Base-by-base conservation (phyloP, 1,284 basidiomycete species). In the Sporisorium scitamineum region DNA sequence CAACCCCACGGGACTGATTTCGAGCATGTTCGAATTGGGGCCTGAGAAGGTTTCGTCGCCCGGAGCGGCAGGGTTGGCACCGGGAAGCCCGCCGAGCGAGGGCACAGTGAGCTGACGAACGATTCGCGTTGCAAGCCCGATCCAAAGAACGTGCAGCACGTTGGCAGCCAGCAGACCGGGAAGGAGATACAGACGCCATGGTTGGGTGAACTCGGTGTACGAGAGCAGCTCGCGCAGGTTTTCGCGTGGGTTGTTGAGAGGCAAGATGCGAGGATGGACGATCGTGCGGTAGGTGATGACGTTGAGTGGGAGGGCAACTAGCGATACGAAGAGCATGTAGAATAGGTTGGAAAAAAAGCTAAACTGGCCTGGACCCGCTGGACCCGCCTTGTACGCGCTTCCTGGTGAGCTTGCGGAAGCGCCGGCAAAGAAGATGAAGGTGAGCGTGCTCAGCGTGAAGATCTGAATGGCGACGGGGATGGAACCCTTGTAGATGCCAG, bases 401-500 rank as follows among this genome's bases (percentile, higher is more conserved):
- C 80, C 78, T 6, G 77, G 65, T 37, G 70, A 64, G 57, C 54
- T 60, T 5, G 61, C 31, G 13, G 61, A 64, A 1, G 59, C 65
- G 29, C 70, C 71, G 39, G 64, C 45, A 53, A 80, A 81, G 66
- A 80, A 70, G 41, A 80, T n/a, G n/a, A 70, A 56, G n/a, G 77
- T 78, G 51, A 80, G 45, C 31, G 71, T 50, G 61, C 66, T 69
- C 14, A 78, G 54, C 6, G 62, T 64, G 50, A 79, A 63, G 60
- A 74, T 69, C 53, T 74, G 74, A 13, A 77, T 57, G 8, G 73
- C 69, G 13, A 72, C 72, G 10, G 72, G 76, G 22, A 74, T 56
- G n/a, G 76, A 56, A 13, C 84, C 79, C 59, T 80, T 80, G 67
- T 80, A 85, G 44, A 85, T 69, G 18, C 84, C 84, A 1, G 68